These are phyloP conservation scores for Colletotrichum abscissum DNA, from an alignment of 2,329 filamentous ascomycete species.

Conservation along the genomic window DNA sequence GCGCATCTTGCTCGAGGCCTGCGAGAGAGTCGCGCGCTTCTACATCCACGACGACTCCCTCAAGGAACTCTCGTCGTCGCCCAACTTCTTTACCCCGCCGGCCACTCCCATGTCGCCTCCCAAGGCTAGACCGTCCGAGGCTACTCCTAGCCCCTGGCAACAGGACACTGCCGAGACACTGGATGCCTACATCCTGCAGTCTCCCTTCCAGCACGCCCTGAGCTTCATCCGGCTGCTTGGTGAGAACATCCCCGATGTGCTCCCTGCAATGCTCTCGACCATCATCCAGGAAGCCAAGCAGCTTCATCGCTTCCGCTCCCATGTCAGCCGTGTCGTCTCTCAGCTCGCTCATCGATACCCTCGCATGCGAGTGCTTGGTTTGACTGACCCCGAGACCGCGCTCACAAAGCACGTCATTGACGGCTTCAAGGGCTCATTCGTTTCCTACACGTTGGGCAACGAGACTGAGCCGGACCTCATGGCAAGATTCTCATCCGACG, in stretches of 20 bases:
- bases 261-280: constrained; percentile 39
- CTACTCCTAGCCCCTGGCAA: constrained; percentile 19
- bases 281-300: constrained; percentile 46
- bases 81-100: constrained; percentile 24
- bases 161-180: constrained; percentile 44
- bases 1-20: constrained; percentile 47
- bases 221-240: constrained; percentile 43
- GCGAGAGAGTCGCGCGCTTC: constrained; percentile 48
- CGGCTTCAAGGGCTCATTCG: constrained; percentile 52
- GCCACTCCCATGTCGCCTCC: constrained; percentile 6
- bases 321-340: constrained; percentile 27
- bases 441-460: constrained; percentile 45
- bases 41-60: constrained; percentile 38
- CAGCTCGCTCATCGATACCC: constrained; percentile 36
- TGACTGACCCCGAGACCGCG: constrained; percentile 50
- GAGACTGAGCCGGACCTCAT: constrained; percentile 40
- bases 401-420: constrained; percentile 49
- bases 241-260: constrained; percentile 38
- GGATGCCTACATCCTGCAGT: constrained; percentile 44
- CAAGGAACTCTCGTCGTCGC: constrained; percentile 21
- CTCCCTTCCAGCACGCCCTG: constrained; percentile 45
- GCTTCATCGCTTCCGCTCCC: constrained; percentile 44
- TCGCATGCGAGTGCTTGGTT: constrained; percentile 42
- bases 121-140: neutral
- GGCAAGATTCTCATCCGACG: constrained; percentile 39